These are phyloP conservation scores for Agarophyton chilense DNA, from an alignment of 23 red algal species.

Conservation along the genomic window DNA sequence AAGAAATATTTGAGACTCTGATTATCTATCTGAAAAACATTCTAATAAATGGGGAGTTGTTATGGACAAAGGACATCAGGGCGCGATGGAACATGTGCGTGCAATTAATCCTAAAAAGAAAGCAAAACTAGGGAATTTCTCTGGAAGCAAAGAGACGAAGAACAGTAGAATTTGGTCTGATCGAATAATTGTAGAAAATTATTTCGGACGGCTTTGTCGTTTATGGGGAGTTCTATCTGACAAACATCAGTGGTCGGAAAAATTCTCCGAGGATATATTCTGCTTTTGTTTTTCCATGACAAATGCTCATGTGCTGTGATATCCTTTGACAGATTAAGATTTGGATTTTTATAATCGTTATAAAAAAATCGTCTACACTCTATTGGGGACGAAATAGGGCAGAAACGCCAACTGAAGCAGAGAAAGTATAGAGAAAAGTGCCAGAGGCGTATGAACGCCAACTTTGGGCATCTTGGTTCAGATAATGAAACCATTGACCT, in stretches of 20 bases:
- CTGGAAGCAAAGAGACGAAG: background rate
- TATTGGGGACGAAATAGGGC: background rate
- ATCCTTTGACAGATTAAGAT: background rate
- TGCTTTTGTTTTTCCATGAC: background rate
- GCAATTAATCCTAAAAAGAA: background rate
- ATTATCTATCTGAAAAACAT: background rate
- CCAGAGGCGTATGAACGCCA: no score
- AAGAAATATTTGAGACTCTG: background rate
- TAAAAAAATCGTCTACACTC: background rate
- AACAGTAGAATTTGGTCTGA: conserved; percentile 7
- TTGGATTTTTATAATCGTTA: background rate
- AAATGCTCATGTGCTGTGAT: background rate
- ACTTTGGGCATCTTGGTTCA: no score
- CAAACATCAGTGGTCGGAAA: background rate
- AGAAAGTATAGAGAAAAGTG: no score
- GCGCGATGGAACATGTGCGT: background rate
- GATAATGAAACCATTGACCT: no score
- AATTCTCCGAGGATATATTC: background rate
- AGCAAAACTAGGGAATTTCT: background rate
- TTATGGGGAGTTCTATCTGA: background rate
- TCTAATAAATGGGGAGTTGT: conserved; percentile 5
- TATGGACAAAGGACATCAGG: no score
- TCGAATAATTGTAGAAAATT: conserved; percentile 49
- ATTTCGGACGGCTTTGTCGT: background rate
- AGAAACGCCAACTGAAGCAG: background rate